Percentiles rank a stretch among this genome's conserved stretches.
These are phyloP conservation scores for Darksidea phi DNA, from an alignment of 495 filamentous ascomycete species.

Conservation along the genomic window DNA sequence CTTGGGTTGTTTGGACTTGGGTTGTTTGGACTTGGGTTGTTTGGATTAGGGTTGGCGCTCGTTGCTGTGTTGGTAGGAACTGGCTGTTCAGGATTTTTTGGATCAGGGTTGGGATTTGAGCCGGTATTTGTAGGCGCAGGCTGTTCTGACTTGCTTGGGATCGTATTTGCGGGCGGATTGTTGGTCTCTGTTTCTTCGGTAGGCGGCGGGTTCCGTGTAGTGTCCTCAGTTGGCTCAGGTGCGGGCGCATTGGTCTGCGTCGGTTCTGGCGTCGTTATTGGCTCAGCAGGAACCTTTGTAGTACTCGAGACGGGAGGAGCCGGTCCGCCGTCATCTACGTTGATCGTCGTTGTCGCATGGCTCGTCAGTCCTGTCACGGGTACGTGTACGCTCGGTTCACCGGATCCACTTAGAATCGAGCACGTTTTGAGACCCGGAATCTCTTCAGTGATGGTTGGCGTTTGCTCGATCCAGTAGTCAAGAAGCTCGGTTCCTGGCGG, in stretches of 20 bases:
- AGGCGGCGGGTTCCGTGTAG: background rate
- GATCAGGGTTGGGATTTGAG: no score
- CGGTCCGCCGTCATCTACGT: background rate
- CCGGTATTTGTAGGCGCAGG: no score
- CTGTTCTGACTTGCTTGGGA: background rate
- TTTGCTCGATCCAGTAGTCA: background rate
- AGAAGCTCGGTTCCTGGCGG: background rate
- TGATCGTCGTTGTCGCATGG: conserved; percentile 2
- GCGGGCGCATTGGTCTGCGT: no score
- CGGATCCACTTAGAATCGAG: background rate
- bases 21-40: background rate
- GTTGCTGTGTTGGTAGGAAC: no score
- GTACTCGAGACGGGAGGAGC: background rate
- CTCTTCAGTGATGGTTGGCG: conserved; percentile 2
- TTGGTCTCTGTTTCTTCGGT: background rate
- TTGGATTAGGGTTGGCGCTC: background rate
- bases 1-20: no score
- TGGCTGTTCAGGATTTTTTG: no score
- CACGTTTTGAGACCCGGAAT: background rate
- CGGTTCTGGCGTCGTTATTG: background rate
- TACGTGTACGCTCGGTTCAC: conserved; percentile 5
- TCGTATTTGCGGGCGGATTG: background rate
- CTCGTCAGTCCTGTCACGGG: conserved; percentile 6
- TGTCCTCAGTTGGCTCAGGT: background rate
- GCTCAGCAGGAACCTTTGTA: background rate